Percentiles rank a stretch among this genome's conserved stretches.
Evolutionary conservation across 345 rosid genomes (phyloP).

Genomic region (Orychophragmus violaceus): DNA sequence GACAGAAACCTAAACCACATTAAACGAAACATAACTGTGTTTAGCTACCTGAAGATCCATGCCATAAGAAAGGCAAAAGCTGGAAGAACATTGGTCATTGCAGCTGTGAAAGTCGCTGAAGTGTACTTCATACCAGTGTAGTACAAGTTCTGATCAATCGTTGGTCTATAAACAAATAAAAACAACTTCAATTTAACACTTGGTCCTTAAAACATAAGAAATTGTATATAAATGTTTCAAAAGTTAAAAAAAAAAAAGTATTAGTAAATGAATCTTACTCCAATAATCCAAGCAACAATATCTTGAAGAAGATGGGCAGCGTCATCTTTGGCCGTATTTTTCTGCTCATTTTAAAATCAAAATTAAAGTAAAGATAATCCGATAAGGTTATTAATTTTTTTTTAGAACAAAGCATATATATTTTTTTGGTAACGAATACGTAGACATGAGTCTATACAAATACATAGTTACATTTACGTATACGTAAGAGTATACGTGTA

Average conservation of each 20-base stretch:
- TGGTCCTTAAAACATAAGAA: neutral
- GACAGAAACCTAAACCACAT: neutral
- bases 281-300: constrained; percentile 54
- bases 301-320: constrained; percentile 49
- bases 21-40: neutral
- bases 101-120: constrained; percentile 71
- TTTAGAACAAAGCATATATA: neutral
- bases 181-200: neutral
- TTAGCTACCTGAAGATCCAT: constrained; percentile 57
- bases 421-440: neutral
- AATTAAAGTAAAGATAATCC: neutral
- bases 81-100: constrained; percentile 77
- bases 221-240: neutral
- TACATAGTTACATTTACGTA: neutral
- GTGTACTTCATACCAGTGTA: constrained; percentile 86
- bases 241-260: neutral
- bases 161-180: constrained; percentile 28
- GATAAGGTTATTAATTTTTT: neutral
- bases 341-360: constrained; percentile 36
- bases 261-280: constrained; percentile 43
- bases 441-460: neutral
- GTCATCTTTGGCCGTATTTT: constrained; percentile 83
- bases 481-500: neutral
- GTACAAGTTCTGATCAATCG: constrained; percentile 38
- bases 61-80: constrained; percentile 87